Evolutionary conservation across 164 flowering plant genomes (phyloP).

Genomic region (Liquidambar formosana): DNA sequence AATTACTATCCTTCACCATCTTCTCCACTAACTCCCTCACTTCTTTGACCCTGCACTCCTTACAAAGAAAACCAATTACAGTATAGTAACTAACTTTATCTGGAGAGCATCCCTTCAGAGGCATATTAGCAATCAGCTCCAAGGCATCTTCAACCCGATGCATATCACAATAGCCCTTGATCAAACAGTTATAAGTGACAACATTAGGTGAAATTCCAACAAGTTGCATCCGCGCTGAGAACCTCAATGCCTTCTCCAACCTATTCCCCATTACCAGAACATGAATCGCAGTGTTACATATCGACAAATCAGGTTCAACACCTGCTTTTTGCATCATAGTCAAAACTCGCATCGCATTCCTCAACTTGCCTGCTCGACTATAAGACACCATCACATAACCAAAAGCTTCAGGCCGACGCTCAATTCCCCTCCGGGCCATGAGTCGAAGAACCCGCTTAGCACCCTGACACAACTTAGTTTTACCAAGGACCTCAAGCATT

Average conservation of each 20-base stretch:
- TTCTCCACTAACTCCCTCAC: conserved; percentile 71
- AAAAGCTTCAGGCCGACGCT: conserved; percentile 57
- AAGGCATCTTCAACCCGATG: conserved; percentile 67
- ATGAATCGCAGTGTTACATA: conserved; percentile 76
- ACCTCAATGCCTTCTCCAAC: conserved; percentile 76
- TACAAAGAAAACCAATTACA: conserved; percentile 72
- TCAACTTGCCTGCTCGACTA: conserved; percentile 77
- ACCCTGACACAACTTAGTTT: conserved; percentile 80
- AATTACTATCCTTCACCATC: conserved; percentile 49
- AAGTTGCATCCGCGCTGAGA: conserved; percentile 64
- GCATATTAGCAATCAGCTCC: conserved; percentile 69
- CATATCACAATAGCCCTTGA: conserved; percentile 77
- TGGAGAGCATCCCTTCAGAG: conserved; percentile 65
- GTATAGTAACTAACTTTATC: conserved; percentile 92
- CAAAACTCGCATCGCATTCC: conserved; percentile 69
- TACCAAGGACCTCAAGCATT: conserved; percentile 79
- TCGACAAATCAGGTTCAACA: conserved; percentile 57
- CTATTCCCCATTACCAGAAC: conserved; percentile 70
- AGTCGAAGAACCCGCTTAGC: conserved; percentile 67
- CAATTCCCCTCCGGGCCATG: conserved; percentile 72
- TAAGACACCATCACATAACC: conserved; percentile 79
- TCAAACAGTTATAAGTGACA: conserved; percentile 77
- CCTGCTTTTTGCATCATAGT: conserved; percentile 82
- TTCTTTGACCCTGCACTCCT: conserved; percentile 64
- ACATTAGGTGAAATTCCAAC: conserved; percentile 75